Evolutionary conservation across 345 rosid species (phyloP).

Genomic region (Eucalyptus victrix): DNA sequence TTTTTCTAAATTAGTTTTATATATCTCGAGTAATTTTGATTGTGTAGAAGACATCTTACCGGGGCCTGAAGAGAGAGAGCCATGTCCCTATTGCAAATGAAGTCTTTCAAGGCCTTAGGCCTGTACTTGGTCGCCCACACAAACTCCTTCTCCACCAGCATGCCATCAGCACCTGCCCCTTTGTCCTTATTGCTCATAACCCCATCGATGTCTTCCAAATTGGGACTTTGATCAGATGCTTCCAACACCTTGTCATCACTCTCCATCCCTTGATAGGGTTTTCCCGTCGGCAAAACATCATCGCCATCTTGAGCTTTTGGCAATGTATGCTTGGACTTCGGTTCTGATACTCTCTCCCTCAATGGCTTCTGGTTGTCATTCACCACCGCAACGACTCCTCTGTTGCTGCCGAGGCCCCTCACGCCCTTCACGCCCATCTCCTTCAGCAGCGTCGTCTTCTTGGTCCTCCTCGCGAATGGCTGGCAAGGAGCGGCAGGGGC

Average conservation of each 20-base stretch:
- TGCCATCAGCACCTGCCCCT: neutral
- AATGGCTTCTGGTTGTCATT: constrained; percentile 36
- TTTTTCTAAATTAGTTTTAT: neutral
- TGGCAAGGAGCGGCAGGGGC: neutral
- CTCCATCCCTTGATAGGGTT: neutral
- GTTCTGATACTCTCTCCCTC: constrained; percentile 44
- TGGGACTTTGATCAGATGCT: neutral
- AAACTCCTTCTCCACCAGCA: neutral
- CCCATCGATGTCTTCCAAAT: neutral
- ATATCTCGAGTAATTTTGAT: neutral
- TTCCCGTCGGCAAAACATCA: neutral
- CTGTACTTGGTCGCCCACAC: constrained; percentile 33
- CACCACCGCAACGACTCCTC: neutral
- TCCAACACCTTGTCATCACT: neutral
- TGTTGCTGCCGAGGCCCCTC: too few species aligned
- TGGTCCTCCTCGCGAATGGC: too few species aligned
- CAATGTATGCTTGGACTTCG: neutral
- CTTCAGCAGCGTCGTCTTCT: neutral
- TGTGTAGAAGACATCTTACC: neutral
- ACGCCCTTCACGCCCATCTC: neutral
- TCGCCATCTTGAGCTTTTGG: neutral
- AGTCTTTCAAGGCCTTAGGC: constrained; percentile 33
- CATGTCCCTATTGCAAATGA: constrained; percentile 41
- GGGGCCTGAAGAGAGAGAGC: constrained; percentile 17
- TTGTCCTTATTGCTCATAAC: neutral